phyloP scores from a whole-genome alignment of 1,284 basidiomycete genomes.

The Pseudozyma tsukubaensis region DNA sequence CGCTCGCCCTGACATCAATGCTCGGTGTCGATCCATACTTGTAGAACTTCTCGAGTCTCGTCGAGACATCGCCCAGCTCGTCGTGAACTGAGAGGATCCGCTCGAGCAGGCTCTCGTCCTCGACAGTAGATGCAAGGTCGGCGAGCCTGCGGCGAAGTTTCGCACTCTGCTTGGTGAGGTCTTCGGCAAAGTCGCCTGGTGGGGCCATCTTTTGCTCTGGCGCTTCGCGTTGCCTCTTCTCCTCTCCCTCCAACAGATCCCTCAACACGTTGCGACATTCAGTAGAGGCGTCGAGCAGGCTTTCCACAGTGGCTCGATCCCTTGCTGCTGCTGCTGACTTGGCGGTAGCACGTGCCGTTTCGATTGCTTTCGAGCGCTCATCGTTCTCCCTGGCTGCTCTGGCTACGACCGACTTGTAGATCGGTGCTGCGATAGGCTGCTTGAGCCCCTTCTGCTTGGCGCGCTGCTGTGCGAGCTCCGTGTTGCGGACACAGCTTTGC shows the following conservation, averaged over 20 bases:
- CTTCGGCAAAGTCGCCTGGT: constrained; percentile 50
- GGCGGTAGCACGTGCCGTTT: constrained; percentile 34
- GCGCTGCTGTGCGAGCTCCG: constrained; percentile 52
- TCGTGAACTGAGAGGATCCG: constrained; percentile 51
- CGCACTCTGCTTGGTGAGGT: constrained; percentile 49
- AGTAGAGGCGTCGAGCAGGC: constrained; percentile 30
- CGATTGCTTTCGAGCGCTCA: constrained; percentile 45
- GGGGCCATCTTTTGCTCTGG: constrained; percentile 28
- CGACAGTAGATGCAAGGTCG: constrained; percentile 24
- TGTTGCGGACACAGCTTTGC: constrained; percentile 80
- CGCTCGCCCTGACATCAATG: constrained; percentile 9
- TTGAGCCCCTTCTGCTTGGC: constrained; percentile 54
- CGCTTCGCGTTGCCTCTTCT: constrained; percentile 40
- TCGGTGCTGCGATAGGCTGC: constrained; percentile 59
- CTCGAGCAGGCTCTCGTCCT: constrained; percentile 34
- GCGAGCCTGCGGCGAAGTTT: constrained; percentile 35
- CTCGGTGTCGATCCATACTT: constrained; percentile 15
- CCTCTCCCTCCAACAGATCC: constrained; percentile 51
- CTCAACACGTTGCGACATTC: constrained; percentile 48
- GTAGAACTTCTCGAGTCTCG: constrained; percentile 45
- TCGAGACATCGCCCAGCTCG: constrained; percentile 48
- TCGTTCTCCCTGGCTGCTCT: constrained; percentile 57
- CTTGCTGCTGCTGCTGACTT: constrained; percentile 23
- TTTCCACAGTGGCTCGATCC: constrained; percentile 21
- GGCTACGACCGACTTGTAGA: constrained; percentile 62